Evolutionary conservation across 176 grass and related monocot genomes (phyloP).

Genomic region (Carex myosuroides): DNA sequence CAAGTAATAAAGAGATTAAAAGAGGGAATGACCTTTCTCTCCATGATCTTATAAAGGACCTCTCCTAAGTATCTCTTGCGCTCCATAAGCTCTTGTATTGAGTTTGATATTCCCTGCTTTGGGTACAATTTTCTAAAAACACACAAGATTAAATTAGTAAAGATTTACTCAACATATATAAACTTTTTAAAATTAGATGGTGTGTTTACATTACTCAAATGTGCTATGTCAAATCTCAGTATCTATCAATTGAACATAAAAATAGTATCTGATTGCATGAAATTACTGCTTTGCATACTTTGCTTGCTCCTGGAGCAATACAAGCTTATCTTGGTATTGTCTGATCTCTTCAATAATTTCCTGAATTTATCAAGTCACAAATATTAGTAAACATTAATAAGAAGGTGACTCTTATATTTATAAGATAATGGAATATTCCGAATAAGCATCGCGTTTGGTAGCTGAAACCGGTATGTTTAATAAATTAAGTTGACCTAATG

Average conservation of each 20-base stretch:
- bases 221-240: too few species aligned
- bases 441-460: too few species aligned
- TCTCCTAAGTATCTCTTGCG: background rate
- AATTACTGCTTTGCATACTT: background rate
- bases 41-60: background rate
- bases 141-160: background rate
- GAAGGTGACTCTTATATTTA: background rate
- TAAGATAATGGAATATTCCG: background rate
- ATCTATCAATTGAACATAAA: too few species aligned
- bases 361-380: background rate
- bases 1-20: too few species aligned
- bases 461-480: too few species aligned
- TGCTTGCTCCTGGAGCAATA: background rate
- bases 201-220: too few species aligned
- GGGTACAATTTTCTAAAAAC: background rate
- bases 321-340: background rate
- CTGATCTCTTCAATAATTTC: background rate
- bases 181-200: too few species aligned
- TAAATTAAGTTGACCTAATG: too few species aligned
- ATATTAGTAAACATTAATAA: background rate
- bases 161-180: too few species aligned
- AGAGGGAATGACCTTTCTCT: background rate
- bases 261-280: too few species aligned
- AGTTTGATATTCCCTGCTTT: background rate
- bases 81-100: background rate